Evolutionary conservation across 257 asterid species (phyloP), one percentile per base, ranked within the genome.

Genomic region (Hygrophila difformis): DNA sequence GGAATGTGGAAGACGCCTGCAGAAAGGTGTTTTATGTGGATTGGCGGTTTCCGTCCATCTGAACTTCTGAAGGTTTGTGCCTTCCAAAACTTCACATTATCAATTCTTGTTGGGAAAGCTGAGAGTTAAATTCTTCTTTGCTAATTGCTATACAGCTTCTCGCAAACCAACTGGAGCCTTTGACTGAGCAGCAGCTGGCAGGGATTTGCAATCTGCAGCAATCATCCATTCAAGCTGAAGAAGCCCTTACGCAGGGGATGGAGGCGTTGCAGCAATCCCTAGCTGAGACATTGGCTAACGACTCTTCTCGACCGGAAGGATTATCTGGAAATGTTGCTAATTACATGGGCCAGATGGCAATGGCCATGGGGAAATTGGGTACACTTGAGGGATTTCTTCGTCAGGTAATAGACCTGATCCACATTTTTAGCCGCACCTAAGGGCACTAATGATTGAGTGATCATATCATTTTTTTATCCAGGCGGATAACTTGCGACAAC

Each of bases 1-100:
- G n/a, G n/a, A n/a, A n/a, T n/a, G n/a, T 85, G 95, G 95, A 81
- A 85, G 56, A 76, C 93, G 14, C 95, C 93, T 0, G 82, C 87
- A 0, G 95, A 85, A 53, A 67, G 74, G 55, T 67, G 69, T 54
- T 67, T 67, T 31, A 29, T 67, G 48, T 67, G 74, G n/a, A n/a
- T n/a, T n/a, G n/a, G n/a, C n/a, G n/a, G n/a, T n/a, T n/a, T n/a
- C n/a, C n/a, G n/a, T n/a, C 64, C 74, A 2, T 67, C 74, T 4
- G 74, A 67, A 44, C 53, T 67, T 42, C 69, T 67, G 28, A 40
- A 47, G 68, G 68, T 53, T 5, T 20, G 37, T 22, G 38, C n/a
- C n/a, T n/a, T n/a, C n/a, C n/a, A n/a, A n/a, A n/a, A n/a, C n/a
- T n/a, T n/a, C n/a, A n/a, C n/a, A n/a, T n/a, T n/a, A n/a, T n/a